Percentiles rank a stretch among this genome's conserved stretches.
phyloP scores from a whole-genome alignment of 768 basidiomycete species.

The Rhodotorula sphaerocarpa region DNA sequence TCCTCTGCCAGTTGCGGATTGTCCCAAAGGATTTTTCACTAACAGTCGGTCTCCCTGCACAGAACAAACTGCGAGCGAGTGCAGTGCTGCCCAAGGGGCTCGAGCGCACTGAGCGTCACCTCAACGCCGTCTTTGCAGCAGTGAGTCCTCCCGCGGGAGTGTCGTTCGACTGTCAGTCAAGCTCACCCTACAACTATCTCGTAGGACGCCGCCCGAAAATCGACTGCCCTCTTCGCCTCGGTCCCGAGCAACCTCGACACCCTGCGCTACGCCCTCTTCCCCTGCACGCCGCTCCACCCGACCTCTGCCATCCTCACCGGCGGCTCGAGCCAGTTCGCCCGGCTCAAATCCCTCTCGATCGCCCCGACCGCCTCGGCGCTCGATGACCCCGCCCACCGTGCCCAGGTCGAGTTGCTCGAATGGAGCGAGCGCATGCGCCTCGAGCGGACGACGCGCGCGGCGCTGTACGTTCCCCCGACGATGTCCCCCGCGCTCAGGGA shows the following conservation, averaged over 20 bases:
- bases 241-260: constrained; percentile 6
- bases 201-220: neutral
- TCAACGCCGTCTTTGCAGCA: neutral
- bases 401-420: neutral
- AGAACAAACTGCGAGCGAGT: constrained; percentile 11
- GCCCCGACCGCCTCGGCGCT: neutral
- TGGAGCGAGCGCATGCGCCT: constrained; percentile 20
- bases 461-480: neutral
- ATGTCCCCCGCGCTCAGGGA: too few species aligned
- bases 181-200: neutral
- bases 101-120: neutral
- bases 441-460: neutral
- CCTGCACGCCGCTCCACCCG: constrained; percentile 1
- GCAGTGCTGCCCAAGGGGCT: constrained; percentile 4
- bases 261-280: constrained; percentile 10
- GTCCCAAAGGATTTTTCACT: too few species aligned
- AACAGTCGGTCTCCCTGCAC: neutral
- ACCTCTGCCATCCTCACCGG: neutral
- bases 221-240: constrained; percentile 13
- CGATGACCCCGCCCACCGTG: neutral
- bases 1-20: neutral
- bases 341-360: neutral
- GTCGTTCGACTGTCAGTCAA: neutral
- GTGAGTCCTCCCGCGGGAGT: neutral
- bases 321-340: neutral